Conservation (phyloP, 192 early-diverging fungal species). For the Backusella macrospora region DNA sequence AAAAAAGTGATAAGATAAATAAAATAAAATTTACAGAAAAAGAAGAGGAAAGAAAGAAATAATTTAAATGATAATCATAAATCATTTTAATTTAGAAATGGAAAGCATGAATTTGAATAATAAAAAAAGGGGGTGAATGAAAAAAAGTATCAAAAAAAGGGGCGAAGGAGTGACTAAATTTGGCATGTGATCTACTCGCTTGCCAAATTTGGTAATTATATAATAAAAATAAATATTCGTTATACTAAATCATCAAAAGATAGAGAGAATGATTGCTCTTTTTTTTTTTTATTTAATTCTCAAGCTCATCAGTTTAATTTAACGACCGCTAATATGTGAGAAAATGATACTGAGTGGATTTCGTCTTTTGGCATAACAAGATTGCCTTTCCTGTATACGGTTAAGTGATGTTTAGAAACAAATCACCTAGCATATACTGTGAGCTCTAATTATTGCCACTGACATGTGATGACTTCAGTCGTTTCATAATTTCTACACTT, state of each 20-base stretch:
- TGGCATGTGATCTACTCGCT: not conserved
- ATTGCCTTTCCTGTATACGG: not conserved
- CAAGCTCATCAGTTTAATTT: too few relatives aligned
- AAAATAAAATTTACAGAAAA: not conserved
- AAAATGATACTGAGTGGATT: not conserved
- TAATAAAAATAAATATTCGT: not conserved
- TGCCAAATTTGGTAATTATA: not conserved
- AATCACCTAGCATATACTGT: not conserved
- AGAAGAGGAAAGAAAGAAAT: not conserved
- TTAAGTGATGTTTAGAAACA: not conserved
- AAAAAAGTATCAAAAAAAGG: not conserved
- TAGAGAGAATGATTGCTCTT: not conserved
- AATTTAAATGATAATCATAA: not conserved
- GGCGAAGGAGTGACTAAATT: not conserved
- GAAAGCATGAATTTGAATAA: not conserved
- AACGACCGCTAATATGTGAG: not conserved
- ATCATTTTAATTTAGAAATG: not conserved
- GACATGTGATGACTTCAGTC: conserved; percentile 3
- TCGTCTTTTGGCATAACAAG: not conserved
- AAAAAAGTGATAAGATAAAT: not conserved
- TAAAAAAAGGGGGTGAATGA: not conserved
- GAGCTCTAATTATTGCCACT: not conserved
- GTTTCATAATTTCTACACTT: not conserved
- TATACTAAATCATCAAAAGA: too few relatives aligned
- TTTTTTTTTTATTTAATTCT: conserved; percentile 1